phyloP scores from a whole-genome alignment of 129 eudicot genomes.

The Artemisia argyi region DNA sequence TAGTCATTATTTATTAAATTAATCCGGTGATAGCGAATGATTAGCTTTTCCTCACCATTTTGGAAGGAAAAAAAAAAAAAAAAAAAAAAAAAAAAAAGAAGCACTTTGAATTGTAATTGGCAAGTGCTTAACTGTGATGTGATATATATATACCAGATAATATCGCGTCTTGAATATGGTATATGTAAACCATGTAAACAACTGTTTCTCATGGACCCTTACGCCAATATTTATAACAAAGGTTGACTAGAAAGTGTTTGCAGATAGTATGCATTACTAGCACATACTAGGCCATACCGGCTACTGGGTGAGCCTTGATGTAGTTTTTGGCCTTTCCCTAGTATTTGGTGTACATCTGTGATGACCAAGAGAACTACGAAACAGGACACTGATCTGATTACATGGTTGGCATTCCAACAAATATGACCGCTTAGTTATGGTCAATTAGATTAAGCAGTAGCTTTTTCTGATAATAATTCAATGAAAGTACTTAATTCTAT shows the following conservation, averaged over 20 bases:
- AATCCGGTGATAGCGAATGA: slow-evolving; percentile 28
- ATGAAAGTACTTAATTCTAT: too few species aligned
- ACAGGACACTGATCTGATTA: too few species aligned
- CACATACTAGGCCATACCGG: background rate
- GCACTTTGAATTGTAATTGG: slow-evolving; percentile 29
- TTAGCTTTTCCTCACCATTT: slow-evolving; percentile 35
- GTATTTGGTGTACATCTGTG: too few species aligned
- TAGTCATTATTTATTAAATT: slow-evolving; percentile 33
- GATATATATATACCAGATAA: slow-evolving; percentile 34
- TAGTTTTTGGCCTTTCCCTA: too few species aligned
- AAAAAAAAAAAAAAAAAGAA: slow-evolving; percentile 27
- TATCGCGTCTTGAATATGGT: slow-evolving; percentile 5
- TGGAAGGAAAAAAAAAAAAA: slow-evolving; percentile 26
- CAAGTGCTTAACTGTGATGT: slow-evolving; percentile 34
- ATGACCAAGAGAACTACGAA: too few species aligned
- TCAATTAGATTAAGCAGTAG: too few species aligned
- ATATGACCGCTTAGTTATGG: too few species aligned
- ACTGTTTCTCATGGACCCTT: slow-evolving; percentile 27
- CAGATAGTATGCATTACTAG: slow-evolving; percentile 2
- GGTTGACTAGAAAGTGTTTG: slow-evolving; percentile 19
- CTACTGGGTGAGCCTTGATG: too few species aligned
- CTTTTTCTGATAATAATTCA: too few species aligned
- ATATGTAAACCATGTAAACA: slow-evolving; percentile 11
- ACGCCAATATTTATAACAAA: slow-evolving; percentile 18
- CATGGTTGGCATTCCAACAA: too few species aligned